Percentiles rank a stretch among this genome's conserved stretches.
phyloP scores from a whole-genome alignment of 495 filamentous ascomycete species.

The Podospora bellae-mahoneyi region DNA sequence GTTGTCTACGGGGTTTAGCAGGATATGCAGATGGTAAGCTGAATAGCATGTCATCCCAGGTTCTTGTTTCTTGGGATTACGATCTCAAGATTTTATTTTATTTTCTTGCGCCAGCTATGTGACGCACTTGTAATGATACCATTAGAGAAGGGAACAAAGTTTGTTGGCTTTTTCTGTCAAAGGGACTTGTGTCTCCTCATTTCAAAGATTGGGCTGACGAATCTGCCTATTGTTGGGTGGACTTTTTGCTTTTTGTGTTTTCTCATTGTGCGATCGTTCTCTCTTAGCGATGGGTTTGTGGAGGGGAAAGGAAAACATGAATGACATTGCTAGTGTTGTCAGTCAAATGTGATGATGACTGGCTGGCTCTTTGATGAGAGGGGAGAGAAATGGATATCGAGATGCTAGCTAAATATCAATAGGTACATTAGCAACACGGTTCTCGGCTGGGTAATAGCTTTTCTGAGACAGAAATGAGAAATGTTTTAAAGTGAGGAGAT shows the following conservation, averaged over 20 bases:
- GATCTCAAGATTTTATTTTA: neutral
- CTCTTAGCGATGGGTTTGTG: neutral
- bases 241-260: neutral
- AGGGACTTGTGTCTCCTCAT: neutral
- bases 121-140: slow-evolving; percentile 32
- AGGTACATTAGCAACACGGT: too few species aligned
- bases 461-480: too few species aligned
- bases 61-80: neutral
- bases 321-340: neutral
- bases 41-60: neutral
- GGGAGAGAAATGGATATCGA: too few species aligned
- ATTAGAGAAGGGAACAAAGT: slow-evolving; percentile 23
- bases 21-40: neutral
- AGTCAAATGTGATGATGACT: neutral
- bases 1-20: slow-evolving; percentile 48
- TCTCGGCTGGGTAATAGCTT: too few species aligned
- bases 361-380: too few species aligned
- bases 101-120: slow-evolving; percentile 17
- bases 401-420: too few species aligned
- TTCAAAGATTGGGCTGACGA: neutral
- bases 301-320: neutral
- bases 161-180: slow-evolving; percentile 6
- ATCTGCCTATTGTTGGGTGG: slow-evolving; percentile 1
- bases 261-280: neutral
- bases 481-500: too few species aligned